Evolutionary conservation across 441 rosid species (phyloP).

Genomic region (Gossypium schwendimanii): DNA sequence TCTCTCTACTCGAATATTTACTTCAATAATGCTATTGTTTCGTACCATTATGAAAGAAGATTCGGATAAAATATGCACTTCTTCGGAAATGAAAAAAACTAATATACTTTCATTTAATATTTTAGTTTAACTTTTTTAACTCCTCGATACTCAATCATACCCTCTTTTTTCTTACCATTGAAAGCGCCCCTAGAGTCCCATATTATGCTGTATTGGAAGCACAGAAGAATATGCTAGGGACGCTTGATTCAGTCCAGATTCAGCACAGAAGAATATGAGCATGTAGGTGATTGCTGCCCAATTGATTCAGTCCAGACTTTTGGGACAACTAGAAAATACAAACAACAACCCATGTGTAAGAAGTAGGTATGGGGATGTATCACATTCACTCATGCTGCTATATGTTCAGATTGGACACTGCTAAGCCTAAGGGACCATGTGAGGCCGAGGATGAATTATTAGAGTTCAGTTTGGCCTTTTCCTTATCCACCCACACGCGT

Average conservation of each 20-base stretch:
- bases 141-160: not conserved
- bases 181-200: not conserved
- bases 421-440: too few relatives aligned
- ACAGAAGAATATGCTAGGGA: too few relatives aligned
- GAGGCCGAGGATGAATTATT: too few relatives aligned
- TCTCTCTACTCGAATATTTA: not conserved
- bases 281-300: too few relatives aligned
- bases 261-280: too few relatives aligned
- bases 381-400: not conserved
- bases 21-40: not conserved
- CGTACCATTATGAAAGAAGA: not conserved
- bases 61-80: not conserved
- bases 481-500: too few relatives aligned
- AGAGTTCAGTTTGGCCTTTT: too few relatives aligned
- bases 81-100: not conserved
- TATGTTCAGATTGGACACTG: too few relatives aligned
- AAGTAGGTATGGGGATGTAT: not conserved
- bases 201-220: not conserved
- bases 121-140: not conserved
- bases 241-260: too few relatives aligned
- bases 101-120: not conserved
- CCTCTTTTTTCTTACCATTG: not conserved
- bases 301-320: not conserved
- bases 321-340: not conserved
- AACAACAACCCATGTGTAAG: not conserved